These are phyloP conservation scores for Rhexocercosporidium sp. DNA, from an alignment of 2,329 filamentous ascomycete species.

Conservation along the genomic window DNA sequence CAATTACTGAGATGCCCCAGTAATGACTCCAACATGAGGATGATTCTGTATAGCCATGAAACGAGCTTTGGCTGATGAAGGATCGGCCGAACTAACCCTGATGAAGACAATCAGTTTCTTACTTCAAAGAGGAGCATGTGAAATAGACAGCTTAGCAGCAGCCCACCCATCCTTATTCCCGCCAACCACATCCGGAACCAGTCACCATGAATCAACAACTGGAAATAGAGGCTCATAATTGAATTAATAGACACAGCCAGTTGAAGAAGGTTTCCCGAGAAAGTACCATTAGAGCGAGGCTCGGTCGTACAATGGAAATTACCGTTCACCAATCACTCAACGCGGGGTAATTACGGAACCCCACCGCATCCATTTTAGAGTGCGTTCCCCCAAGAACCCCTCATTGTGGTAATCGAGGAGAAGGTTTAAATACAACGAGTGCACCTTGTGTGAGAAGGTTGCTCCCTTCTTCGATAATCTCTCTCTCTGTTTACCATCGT, in stretches of 20 bases:
- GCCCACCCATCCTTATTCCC: neutral
- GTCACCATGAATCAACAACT: neutral
- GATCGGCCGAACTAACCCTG: too few relatives aligned
- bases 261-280: neutral
- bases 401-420: neutral
- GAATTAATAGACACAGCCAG: neutral
- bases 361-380: neutral
- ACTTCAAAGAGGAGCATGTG: too few relatives aligned
- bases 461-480: neutral
- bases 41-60: too few relatives aligned
- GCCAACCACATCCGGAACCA: neutral
- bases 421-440: neutral
- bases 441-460: neutral
- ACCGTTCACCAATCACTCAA: neutral
- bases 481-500: neutral
- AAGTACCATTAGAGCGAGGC: neutral
- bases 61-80: too few relatives aligned
- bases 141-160: neutral
- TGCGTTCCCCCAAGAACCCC: conserved; percentile 11
- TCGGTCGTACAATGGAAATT: neutral
- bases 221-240: neutral
- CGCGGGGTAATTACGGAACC: conserved; percentile 12
- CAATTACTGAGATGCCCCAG: too few relatives aligned
- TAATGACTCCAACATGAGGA: too few relatives aligned
- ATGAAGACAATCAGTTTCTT: too few relatives aligned